Evolutionary conservation across 2,329 filamentous ascomycete genomes (phyloP), one percentile per base, ranked within the genome.

Genomic region (Colletotrichum liriopes): DNA sequence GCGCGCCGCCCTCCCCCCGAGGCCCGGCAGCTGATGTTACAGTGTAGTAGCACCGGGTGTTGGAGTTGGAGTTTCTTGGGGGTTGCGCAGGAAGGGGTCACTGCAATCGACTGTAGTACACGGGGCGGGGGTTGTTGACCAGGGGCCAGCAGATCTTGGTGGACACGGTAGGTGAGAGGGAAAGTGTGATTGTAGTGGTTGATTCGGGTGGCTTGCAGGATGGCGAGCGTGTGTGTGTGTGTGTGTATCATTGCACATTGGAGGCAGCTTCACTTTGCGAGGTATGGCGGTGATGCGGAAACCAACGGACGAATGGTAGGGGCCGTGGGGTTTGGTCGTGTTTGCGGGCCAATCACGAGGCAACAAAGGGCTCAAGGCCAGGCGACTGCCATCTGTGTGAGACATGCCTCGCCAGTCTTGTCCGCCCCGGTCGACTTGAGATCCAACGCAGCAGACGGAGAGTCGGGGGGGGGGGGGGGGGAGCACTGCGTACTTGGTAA

Each of bases 201-300:
- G 54, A 58, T 39, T n/a, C n/a, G n/a, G n/a, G 54, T 58, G 35
- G 41, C 54, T 58, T 58, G 54, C 54, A 58, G 54, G 35, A 58
- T 41, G 35, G 35, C n/a, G 35, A 39, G 54, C 23, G 26, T n/a
- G 23, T 18, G 20, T 39, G 29, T 37, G 54, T 26, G 54, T 23
- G 32, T 41, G 35, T 23, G 54, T n/a, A 11, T 23, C 12, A 32
- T 32, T 58, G 35, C 54, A 41, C 41, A 18, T 58, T 39, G 54
- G 35, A 58, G 32, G 35, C 54, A 58, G 54, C n/a, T 14, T 58
- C 54, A 41, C 20, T 58, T 58, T 58, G 54, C 35, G n/a, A 58
- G 54, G 56, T 45, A 37, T 23, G 51, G 37, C 45, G 29, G 29
- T 51, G 59, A 51, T 5, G 60, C n/a, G 51, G 51, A 54, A 54